Evolutionary conservation across 371 early-diverging fungal species (phyloP), one percentile per base, ranked within the genome.

Genomic region (Lichtheimia ornata): DNA sequence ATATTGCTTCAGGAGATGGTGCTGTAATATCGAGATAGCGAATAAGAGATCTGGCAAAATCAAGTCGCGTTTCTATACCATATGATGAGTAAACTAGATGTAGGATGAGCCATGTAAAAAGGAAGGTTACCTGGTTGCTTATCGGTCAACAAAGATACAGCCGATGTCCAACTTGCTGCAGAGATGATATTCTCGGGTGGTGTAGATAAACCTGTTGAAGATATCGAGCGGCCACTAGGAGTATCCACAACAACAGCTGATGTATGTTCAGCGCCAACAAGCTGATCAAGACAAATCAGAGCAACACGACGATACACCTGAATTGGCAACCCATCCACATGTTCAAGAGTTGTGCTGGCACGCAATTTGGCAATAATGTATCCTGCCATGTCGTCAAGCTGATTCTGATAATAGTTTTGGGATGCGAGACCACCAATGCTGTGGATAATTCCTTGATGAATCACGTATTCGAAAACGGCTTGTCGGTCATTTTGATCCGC

Each of bases 391-490:
- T 96, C 94, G 49, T 86, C 85, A 20, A 91, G 70, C 70, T 95
- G 97, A 64, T 89, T 90, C 13, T 87, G 79, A 69, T 96, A 96
- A 56, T 91, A 92, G 15, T 91, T 84, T 52, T 92, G 88, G 7
- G 84, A 85, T 5, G 89, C 92, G 43, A 96, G 79, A 0, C 91
- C 90, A 53, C 85, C 86, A 56, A 91, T 78, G 54, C 84, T 76
- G 27, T 79, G 73, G 24, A 82, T 63, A 24, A 90, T 63, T 1
- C 82, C 83, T 27, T 78, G 69, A 50, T 84, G 82, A 28, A 86
- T 77, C 5, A 68, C 62, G 13, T 71, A 74, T 22, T 77, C 76
- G 17, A 78, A 74, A 9, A 64, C 62, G 22, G 62, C 62, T 15
- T 53, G 50, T 20, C 35, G 50, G 45, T 59, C 35, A 14, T 63